Conservation (phyloP, 2,329 filamentous ascomycete genomes). For the Microdochium nivale region DNA sequence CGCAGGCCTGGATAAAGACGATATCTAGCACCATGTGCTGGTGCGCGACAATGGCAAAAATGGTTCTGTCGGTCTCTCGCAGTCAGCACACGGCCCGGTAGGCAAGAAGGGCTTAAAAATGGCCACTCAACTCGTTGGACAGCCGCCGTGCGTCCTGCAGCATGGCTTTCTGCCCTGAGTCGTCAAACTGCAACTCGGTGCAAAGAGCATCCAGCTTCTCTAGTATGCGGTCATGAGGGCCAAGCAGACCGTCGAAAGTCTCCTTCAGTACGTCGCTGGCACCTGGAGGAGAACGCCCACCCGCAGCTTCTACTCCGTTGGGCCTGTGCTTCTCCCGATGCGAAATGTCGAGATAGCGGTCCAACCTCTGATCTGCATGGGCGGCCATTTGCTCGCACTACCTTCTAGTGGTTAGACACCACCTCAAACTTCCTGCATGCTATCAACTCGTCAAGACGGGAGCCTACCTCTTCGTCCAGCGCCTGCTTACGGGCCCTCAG, state of each 20-base stretch:
- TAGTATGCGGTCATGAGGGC: slow-evolving; percentile 13
- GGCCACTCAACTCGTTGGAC: slow-evolving; percentile 15
- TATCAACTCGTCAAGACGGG: background rate
- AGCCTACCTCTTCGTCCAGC: background rate
- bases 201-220: slow-evolving; percentile 13
- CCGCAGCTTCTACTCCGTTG: slow-evolving; percentile 2
- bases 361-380: background rate
- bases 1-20: slow-evolving; percentile 9
- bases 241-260: background rate
- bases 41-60: slow-evolving; percentile 11
- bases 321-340: background rate
- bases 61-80: slow-evolving; percentile 8
- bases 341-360: background rate
- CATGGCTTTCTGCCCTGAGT: slow-evolving; percentile 5
- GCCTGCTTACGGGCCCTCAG: background rate
- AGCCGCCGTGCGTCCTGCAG: slow-evolving; percentile 13
- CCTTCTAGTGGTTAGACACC: background rate
- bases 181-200: slow-evolving; percentile 9
- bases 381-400: background rate
- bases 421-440: background rate
- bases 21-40: slow-evolving; percentile 12
- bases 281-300: slow-evolving; percentile 1
- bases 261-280: background rate
- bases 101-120: background rate
- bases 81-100: background rate